Conservation (phyloP, 2,329 filamentous ascomycete genomes). For the Cryphonectria nitschkei region DNA sequence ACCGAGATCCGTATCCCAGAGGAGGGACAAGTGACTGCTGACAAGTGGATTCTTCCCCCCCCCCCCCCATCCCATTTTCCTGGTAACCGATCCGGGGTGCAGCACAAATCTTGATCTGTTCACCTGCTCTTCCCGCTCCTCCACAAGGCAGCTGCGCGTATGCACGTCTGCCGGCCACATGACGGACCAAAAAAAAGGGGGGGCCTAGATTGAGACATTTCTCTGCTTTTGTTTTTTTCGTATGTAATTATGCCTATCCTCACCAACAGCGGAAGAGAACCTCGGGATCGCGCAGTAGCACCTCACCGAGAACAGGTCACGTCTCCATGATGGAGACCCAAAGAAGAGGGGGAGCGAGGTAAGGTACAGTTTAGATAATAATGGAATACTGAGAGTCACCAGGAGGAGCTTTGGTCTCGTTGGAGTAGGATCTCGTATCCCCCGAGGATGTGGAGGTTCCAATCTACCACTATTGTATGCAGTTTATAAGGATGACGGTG, state of each 20-base stretch:
- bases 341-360: not conserved
- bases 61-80: not conserved
- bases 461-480: not conserved
- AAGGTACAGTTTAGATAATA: too few species aligned
- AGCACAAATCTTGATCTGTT: not conserved
- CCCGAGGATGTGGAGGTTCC: not conserved
- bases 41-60: not conserved
- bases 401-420: not conserved
- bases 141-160: slow-evolving; percentile 1
- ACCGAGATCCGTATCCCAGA: slow-evolving; percentile 3
- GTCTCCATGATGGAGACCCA: not conserved
- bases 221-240: not conserved
- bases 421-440: not conserved
- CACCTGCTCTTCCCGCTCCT: not conserved
- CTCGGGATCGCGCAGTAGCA: not conserved
- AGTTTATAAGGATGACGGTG: not conserved
- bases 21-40: not conserved
- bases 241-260: too few species aligned
- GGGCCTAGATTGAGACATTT: not conserved
- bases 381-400: too few species aligned
- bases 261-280: not conserved
- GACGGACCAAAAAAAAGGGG: not conserved
- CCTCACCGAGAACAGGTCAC: not conserved
- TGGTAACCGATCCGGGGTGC: not conserved
- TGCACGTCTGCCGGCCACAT: slow-evolving; percentile 18